These are phyloP conservation scores for Tetracladium marchalianum DNA, from an alignment of 495 filamentous ascomycete species.

Conservation along the genomic window DNA sequence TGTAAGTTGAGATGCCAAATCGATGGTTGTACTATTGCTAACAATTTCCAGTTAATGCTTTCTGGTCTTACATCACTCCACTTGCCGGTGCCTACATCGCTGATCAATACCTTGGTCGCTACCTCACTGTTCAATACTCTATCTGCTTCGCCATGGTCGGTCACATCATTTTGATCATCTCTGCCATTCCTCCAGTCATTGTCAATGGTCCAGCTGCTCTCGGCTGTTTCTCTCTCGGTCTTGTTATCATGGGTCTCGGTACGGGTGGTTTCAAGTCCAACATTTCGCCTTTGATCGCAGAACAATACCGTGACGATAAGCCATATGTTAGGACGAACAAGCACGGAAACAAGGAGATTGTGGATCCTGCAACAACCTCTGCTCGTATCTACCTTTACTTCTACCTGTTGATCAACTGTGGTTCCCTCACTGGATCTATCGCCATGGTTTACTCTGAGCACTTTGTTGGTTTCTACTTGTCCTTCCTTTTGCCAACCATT, in stretches of 20 bases:
- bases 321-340: slow-evolving; percentile 34
- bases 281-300: slow-evolving; percentile 49
- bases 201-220: slow-evolving; percentile 40
- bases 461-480: slow-evolving; percentile 71
- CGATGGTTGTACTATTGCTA: too few relatives aligned
- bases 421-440: slow-evolving; percentile 27
- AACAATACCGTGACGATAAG: slow-evolving; percentile 39
- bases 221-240: slow-evolving; percentile 48
- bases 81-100: slow-evolving; percentile 55
- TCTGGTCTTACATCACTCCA: slow-evolving; percentile 68
- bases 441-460: slow-evolving; percentile 58
- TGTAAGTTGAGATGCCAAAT: slow-evolving; percentile 14
- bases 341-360: slow-evolving; percentile 54
- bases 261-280: slow-evolving; percentile 60
- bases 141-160: slow-evolving; percentile 51
- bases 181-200: slow-evolving; percentile 53
- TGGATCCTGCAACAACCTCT: slow-evolving; percentile 56
- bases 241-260: slow-evolving; percentile 56
- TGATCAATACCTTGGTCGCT: slow-evolving; percentile 62
- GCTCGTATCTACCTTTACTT: slow-evolving; percentile 53
- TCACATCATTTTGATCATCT: slow-evolving; percentile 54
- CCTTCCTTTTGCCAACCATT: slow-evolving; percentile 50
- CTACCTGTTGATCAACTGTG: slow-evolving; percentile 64
- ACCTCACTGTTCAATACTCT: slow-evolving; percentile 54
- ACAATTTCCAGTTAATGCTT: slow-evolving; percentile 41